Evolutionary conservation across 2,329 filamentous ascomycete species (phyloP), one percentile per base, ranked within the genome.

Genomic region (Didymella keratinophila): DNA sequence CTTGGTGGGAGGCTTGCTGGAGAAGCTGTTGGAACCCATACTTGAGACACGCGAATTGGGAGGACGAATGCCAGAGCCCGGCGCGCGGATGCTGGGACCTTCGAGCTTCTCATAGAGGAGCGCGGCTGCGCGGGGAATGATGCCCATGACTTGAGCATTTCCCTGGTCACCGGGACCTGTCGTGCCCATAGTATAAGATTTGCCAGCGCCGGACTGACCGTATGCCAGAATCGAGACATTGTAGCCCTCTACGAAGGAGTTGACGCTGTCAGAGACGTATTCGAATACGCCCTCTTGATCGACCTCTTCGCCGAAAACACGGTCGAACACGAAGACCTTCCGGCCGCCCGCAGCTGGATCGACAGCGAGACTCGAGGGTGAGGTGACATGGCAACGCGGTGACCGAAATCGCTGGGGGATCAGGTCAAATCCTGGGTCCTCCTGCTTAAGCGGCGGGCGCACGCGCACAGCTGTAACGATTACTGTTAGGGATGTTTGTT

Each of bases 151-250:
- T 8, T 89, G 85, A 28, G 83, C 65, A 69, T 94, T 84, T 25
- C 81, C 83, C 71, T 96, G 90, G 71, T 97, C 93, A 21, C 78
- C 78, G 2, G 93, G 92, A 4, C 93, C 93, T 0, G 94, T 93
- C 0, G 95, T 99, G 56, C 95, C 95, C 95, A 99, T 99, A 0
- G 95, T 99, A 75, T 96, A 98, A 2, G 94, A 98, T 80, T 99
- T 99, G 68, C 95, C 95, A 11, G 95, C 93, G 56, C 95, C 95
- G 27, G 95, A 99, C 81, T 99, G 95, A 66, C 95, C 95, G 72
- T 99, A 99, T 46, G 95, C 95, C 69, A 99, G 82, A 48, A 99
- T 87, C 3, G 95, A 99, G 58, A 99, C 95, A 86, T 99, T 99
- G 85, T 98, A 99, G 53, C 95, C 95, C 74, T 97, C 92, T 1